A percentile compares a stretch with the other conserved stretches of the same genome.
phyloP scores from a whole-genome alignment of 106 monocot genomes.

The Agapanthus africanus region DNA sequence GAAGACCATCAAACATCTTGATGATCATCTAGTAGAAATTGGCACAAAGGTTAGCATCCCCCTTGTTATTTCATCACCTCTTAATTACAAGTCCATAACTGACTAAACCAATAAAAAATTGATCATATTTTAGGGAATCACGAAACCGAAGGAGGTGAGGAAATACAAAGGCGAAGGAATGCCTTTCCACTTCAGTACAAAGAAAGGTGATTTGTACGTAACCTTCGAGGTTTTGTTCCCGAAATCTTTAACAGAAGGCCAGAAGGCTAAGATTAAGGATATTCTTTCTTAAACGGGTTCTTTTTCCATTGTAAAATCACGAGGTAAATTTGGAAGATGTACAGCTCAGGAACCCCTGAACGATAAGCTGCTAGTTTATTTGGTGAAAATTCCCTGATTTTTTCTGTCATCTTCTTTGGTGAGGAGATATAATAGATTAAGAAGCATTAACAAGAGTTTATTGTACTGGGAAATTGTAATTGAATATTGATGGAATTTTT shows the following conservation, averaged over 20 bases:
- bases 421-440: no score
- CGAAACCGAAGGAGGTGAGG: conserved; percentile 80
- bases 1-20: conserved; percentile 78
- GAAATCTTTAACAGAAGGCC: conserved; percentile 66
- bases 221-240: conserved; percentile 84
- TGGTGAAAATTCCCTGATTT: no score
- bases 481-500: no score
- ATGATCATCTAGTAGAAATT: conserved; percentile 67
- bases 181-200: conserved; percentile 69
- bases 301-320: no score
- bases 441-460: no score
- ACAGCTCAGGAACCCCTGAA: no score
- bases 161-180: conserved; percentile 97
- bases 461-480: no score
- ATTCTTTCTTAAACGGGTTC: conserved; percentile 55
- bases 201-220: conserved; percentile 78
- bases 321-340: no score
- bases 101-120: neutral
- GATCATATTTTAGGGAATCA: conserved; percentile 50
- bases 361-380: no score
- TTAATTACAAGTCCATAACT: neutral
- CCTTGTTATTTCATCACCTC: neutral
- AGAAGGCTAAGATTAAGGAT: conserved; percentile 73
- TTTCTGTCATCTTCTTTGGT: no score
- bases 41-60: conserved; percentile 55